Percentiles rank a stretch among this genome's conserved stretches.
These are phyloP conservation scores for Macrocybe gigantea DNA, from an alignment of 768 basidiomycete species.

Conservation along the genomic window DNA sequence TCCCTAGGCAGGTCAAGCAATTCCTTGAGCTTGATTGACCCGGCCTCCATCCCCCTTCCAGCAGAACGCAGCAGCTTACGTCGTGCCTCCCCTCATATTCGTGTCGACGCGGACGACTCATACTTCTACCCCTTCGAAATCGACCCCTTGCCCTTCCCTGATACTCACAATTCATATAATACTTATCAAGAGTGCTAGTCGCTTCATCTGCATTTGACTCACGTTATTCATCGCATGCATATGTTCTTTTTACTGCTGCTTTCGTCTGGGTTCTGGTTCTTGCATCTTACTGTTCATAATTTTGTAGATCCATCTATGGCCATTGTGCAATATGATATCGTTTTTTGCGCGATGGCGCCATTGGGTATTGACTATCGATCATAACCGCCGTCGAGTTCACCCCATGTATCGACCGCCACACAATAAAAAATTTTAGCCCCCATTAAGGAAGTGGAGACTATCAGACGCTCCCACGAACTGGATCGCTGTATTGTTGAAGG, in stretches of 20 bases:
- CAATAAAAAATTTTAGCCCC: no score
- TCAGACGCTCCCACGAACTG: constrained; percentile 34
- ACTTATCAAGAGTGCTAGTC: constrained; percentile 62
- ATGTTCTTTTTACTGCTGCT: constrained; percentile 18
- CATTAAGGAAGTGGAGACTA: no score
- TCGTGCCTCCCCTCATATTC: constrained; percentile 50
- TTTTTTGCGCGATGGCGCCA: no score
- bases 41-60: constrained; percentile 44
- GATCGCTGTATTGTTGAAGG: constrained; percentile 63
- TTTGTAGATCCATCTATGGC: background rate
- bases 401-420: no score
- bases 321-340: background rate
- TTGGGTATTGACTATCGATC: no score
- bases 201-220: constrained; percentile 21
- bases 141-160: constrained; percentile 67
- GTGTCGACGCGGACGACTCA: constrained; percentile 53
- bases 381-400: no score
- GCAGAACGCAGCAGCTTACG: constrained; percentile 44
- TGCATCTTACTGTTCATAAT: background rate
- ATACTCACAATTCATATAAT: constrained; percentile 47
- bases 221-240: constrained; percentile 13
- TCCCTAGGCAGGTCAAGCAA: constrained; percentile 53
- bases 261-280: constrained; percentile 4
- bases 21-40: constrained; percentile 45
- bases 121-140: constrained; percentile 63